phyloP scores from a whole-genome alignment of 176 grass and related monocot species.

The Musa troglodytarum region DNA sequence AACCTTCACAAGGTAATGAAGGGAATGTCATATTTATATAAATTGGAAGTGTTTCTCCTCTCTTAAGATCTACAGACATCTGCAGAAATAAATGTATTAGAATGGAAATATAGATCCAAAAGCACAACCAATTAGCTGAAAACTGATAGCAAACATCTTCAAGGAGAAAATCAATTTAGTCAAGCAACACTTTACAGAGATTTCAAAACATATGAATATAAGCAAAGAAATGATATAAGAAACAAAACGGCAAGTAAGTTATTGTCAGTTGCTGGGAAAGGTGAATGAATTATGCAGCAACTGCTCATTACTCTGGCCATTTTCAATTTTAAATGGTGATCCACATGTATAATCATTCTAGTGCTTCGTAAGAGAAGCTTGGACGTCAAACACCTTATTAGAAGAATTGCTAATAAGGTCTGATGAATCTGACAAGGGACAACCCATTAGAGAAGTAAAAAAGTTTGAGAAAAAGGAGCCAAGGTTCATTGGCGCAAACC shows the following conservation, averaged over 20 bases:
- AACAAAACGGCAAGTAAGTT: not conserved
- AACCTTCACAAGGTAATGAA: slow-evolving; percentile 89
- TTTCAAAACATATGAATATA: not conserved
- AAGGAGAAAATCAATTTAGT: not conserved
- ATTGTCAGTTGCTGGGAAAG: not conserved
- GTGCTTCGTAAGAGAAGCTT: too few relatives aligned
- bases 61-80: slow-evolving; percentile 98
- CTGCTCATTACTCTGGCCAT: not conserved
- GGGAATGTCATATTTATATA: slow-evolving; percentile 98
- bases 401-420: too few relatives aligned
- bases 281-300: not conserved
- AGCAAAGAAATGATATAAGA: not conserved
- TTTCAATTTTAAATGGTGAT: not conserved
- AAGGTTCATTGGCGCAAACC: slow-evolving; percentile 22
- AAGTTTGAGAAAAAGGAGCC: not conserved
- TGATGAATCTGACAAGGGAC: too few relatives aligned
- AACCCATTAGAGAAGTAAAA: too few relatives aligned
- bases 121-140: not conserved
- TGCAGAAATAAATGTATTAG: slow-evolving; percentile 28
- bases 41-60: slow-evolving; percentile 92
- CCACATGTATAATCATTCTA: not conserved
- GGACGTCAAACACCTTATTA: too few relatives aligned
- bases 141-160: not conserved
- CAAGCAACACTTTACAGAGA: not conserved
- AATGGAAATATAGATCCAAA: too few relatives aligned